Evolutionary conservation across 805 yeast genomes (phyloP).

Genomic region (Candida schatavii): DNA sequence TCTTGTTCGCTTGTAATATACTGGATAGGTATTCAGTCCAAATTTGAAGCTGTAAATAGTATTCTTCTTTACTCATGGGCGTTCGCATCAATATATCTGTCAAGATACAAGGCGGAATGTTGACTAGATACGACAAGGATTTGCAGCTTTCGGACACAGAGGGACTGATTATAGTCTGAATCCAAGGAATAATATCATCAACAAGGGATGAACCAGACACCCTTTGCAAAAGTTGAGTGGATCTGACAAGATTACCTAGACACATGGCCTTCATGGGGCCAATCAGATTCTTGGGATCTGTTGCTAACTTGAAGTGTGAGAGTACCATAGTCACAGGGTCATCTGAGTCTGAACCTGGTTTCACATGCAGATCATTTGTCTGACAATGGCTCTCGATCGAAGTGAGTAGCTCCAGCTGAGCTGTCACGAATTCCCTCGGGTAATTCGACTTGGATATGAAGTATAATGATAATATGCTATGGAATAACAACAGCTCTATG

Average conservation of each 20-base stretch:
- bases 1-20: conserved; percentile 20
- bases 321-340: too few species aligned
- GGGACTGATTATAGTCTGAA: conserved; percentile 28
- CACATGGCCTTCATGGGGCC: neutral
- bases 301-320: too few species aligned
- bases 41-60: conserved; percentile 32
- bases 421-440: neutral
- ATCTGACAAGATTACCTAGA: too few species aligned
- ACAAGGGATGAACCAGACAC: neutral
- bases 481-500: conserved; percentile 5
- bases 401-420: neutral
- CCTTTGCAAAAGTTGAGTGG: too few species aligned
- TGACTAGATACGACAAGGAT: conserved; percentile 22
- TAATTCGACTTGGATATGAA: neutral
- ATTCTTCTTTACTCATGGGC: conserved; percentile 30
- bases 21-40: conserved; percentile 28
- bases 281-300: too few species aligned
- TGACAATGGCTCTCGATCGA: conserved; percentile 2
- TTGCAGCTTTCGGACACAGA: conserved; percentile 31
- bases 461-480: conserved; percentile 1
- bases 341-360: too few species aligned
- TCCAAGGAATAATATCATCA: conserved; percentile 24
- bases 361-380: too few species aligned
- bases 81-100: conserved; percentile 38
- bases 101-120: conserved; percentile 38